Evolutionary conservation across 257 asterid genomes (phyloP).

Genomic region (Perilla frutescens): DNA sequence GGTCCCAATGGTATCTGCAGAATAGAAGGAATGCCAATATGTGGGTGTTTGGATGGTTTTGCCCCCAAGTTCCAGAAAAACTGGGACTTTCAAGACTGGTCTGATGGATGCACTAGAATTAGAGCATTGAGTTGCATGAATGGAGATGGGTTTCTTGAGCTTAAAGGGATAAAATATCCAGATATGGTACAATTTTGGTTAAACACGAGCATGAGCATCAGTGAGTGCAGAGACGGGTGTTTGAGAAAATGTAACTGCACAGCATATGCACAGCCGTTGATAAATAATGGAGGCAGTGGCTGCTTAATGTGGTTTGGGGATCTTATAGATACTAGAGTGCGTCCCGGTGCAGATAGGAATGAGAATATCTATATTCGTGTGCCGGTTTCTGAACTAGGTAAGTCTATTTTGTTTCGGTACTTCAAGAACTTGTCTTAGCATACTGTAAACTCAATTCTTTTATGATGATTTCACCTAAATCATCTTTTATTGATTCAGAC

Average conservation of each 20-base stretch:
- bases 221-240: conserved; percentile 35
- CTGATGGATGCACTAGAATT: conserved; percentile 36
- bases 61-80: conserved; percentile 12
- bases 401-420: background rate
- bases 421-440: background rate
- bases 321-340: conserved; percentile 31
- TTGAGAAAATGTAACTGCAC: conserved; percentile 36
- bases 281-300: conserved; percentile 31
- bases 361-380: conserved; percentile 25
- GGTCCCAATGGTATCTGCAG: conserved; percentile 27
- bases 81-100: conserved; percentile 34
- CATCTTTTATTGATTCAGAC: background rate
- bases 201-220: conserved; percentile 32
- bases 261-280: conserved; percentile 35
- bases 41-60: conserved; percentile 41
- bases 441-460: background rate
- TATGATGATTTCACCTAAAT: background rate
- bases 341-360: conserved; percentile 4
- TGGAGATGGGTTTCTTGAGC: conserved; percentile 37
- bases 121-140: conserved; percentile 19
- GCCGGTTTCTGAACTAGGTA: conserved; percentile 28
- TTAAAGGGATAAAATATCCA: conserved; percentile 30
- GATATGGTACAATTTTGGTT: conserved; percentile 23
- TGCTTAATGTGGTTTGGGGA: conserved; percentile 44
- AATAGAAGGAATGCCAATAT: background rate